These are phyloP conservation scores for Yamadazyma spencermartinsiae DNA, from an alignment of 1,139 yeast species.

Conservation along the genomic window DNA sequence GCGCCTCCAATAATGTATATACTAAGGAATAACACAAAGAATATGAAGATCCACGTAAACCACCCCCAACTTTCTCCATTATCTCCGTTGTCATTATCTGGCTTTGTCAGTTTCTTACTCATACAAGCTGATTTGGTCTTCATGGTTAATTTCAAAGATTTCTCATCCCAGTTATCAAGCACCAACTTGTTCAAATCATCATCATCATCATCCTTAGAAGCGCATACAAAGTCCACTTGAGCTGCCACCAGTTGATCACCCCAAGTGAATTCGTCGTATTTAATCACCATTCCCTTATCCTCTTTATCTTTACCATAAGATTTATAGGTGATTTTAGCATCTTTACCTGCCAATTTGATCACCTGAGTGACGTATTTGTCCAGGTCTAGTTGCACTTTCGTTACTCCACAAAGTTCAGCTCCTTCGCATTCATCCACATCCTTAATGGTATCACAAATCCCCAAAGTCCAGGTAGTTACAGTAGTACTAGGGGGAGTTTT, in stretches of 20 bases:
- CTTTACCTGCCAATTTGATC: conserved; percentile 45
- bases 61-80: conserved; percentile 66
- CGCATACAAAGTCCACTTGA: conserved; percentile 53
- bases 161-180: conserved; percentile 35
- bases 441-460: conserved; percentile 60
- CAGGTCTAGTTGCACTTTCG: conserved; percentile 48
- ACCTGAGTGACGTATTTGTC: conserved; percentile 50
- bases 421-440: conserved; percentile 54
- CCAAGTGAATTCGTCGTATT: conserved; percentile 65
- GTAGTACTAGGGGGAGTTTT: conserved; percentile 81
- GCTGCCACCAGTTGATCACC: conserved; percentile 61
- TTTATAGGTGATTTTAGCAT: conserved; percentile 32
- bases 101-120: conserved; percentile 20
- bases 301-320: conserved; percentile 22
- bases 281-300: conserved; percentile 45
- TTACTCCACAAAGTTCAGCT: conserved; percentile 70
- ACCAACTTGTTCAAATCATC: conserved; percentile 35
- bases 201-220: conserved; percentile 31
- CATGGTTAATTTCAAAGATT: conserved; percentile 25
- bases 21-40: conserved; percentile 66
- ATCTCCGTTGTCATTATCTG: conserved; percentile 24
- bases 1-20: conserved; percentile 78
- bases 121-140: conserved; percentile 41
- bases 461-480: conserved; percentile 63
- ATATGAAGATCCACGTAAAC: conserved; percentile 73